These are phyloP conservation scores for Populus trichocarpa DNA, from an alignment of 441 rosid species.

Conservation along the genomic window DNA sequence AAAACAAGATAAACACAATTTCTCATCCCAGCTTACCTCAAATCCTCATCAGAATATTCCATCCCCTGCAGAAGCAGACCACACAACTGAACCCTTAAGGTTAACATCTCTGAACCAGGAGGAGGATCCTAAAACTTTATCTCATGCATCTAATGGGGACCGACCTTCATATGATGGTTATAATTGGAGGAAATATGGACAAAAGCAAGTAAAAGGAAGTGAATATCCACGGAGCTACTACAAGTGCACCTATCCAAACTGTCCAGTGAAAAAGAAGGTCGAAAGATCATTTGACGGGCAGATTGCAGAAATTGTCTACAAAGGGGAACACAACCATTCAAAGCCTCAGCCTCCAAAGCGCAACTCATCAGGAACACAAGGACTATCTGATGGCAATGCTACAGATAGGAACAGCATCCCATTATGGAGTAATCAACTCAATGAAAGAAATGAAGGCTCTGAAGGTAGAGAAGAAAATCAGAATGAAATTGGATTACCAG, in stretches of 20 bases:
- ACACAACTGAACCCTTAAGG: constrained; percentile 31
- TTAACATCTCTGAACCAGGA: constrained; percentile 34
- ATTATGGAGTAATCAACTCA: constrained; percentile 32
- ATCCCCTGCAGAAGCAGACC: constrained; percentile 28
- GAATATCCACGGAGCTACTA: constrained; percentile 92
- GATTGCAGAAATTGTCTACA: constrained; percentile 89
- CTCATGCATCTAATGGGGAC: constrained; percentile 31
- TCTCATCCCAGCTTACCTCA: constrained; percentile 28
- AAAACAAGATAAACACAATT: constrained; percentile 30
- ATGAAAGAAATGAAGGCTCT: constrained; percentile 41
- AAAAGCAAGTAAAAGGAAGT: constrained; percentile 96
- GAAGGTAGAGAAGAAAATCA: constrained; percentile 46
- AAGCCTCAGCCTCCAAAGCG: constrained; percentile 68
- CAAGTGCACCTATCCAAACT: constrained; percentile 83
- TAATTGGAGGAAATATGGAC: constrained; percentile 98
- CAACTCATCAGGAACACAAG: background rate
- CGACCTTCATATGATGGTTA: constrained; percentile 85
- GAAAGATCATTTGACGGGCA: constrained; percentile 83
- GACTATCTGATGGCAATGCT: constrained; percentile 30
- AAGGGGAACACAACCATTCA: constrained; percentile 82
- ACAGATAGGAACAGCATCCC: constrained; percentile 28
- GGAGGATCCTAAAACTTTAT: constrained; percentile 40
- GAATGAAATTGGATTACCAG: constrained; percentile 39
- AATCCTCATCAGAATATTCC: constrained; percentile 28
- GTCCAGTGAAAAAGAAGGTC: constrained; percentile 89